These are phyloP conservation scores for Cyberlindnera japonica DNA, from an alignment of 805 yeast genomes.

Conservation along the genomic window DNA sequence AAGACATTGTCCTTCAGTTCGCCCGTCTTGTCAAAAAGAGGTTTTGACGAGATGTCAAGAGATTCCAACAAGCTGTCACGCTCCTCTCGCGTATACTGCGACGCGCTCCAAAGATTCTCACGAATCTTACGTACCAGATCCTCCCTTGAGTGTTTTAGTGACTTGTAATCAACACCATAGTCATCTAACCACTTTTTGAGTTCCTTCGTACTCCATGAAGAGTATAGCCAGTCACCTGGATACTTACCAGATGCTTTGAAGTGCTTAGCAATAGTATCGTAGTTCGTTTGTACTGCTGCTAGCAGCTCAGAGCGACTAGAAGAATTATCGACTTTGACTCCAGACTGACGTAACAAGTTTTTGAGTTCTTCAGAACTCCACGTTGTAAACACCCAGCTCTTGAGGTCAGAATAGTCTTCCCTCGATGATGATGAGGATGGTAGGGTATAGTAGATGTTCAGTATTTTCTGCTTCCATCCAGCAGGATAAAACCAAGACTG, in stretches of 20 bases:
- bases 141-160: slow-evolving; percentile 39
- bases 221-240: slow-evolving; percentile 50
- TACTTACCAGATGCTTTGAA: slow-evolving; percentile 40
- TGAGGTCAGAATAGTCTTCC: slow-evolving; percentile 19
- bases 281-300: slow-evolving; percentile 39
- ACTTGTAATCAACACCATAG: slow-evolving; percentile 37
- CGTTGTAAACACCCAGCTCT: slow-evolving; percentile 47
- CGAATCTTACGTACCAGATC: slow-evolving; percentile 44
- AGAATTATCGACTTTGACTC: slow-evolving; percentile 29
- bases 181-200: slow-evolving; percentile 47
- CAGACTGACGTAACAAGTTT: slow-evolving; percentile 31
- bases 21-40: slow-evolving; percentile 37
- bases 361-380: slow-evolving; percentile 38
- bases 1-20: slow-evolving; percentile 41
- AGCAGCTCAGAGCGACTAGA: slow-evolving; percentile 38
- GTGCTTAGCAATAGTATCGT: slow-evolving; percentile 35
- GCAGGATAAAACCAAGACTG: slow-evolving; percentile 16
- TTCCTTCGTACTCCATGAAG: slow-evolving; percentile 49
- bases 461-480: slow-evolving; percentile 16
- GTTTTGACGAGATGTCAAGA: slow-evolving; percentile 34
- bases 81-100: slow-evolving; percentile 35
- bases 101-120: slow-evolving; percentile 42
- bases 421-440: slow-evolving; percentile 2
- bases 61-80: slow-evolving; percentile 38
- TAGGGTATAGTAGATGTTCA: slow-evolving; percentile 5